Base-by-base conservation (phyloP, 1,284 basidiomycete genomes). In the Rhodotorula sp. region DNA sequence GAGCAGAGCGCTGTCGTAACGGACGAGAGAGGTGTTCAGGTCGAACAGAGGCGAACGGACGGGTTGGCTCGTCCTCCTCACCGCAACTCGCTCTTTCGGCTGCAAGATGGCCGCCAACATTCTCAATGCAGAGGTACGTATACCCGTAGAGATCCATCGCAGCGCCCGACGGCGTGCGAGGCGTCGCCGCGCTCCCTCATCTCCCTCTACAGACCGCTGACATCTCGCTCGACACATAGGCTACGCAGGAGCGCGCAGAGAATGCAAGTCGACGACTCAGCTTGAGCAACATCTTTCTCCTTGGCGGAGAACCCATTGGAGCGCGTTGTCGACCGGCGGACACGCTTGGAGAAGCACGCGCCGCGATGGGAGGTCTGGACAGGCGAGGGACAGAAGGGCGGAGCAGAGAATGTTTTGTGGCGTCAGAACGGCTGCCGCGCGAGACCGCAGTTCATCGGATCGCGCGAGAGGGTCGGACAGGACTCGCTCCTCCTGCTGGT, bases 211-310 rank as follows among this genome's bases (percentile, higher is more conserved):
- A 13, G 31, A 10, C 30, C 20, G 22, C 59, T 59, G 28, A 54
- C 66, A 24, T 22, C 20, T 24, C 24, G 9, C 34, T 57, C 31
- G 5, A 15, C 16, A 26, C 26, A 47, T 62, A 74, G 73, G 64
- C 73, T 1, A 74, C 73, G 2, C 73, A 74, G 69, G 73, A 74
- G 62, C 70, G 73, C 50, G 73, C 73, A 56, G 73, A 74, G 73
- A 74, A 74, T 68, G 72, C 62, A 53, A 64, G 72, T 64, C 22
- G 24, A 26, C 31, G 6, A 0, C 10, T 37, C 34, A 4, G n/a
- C 18, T 31, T 28, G 13, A 13, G 2, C 10, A 4, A 4, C 26
- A 7, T 13, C 22, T 0, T 6, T 7, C 13, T 0, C 22, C 34
- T 16, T 1, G 10, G 13, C 7, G 4, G 13, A 2, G 2, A 0